Conservation (phyloP, 306 rosid species). For the Sindora glabra region DNA sequence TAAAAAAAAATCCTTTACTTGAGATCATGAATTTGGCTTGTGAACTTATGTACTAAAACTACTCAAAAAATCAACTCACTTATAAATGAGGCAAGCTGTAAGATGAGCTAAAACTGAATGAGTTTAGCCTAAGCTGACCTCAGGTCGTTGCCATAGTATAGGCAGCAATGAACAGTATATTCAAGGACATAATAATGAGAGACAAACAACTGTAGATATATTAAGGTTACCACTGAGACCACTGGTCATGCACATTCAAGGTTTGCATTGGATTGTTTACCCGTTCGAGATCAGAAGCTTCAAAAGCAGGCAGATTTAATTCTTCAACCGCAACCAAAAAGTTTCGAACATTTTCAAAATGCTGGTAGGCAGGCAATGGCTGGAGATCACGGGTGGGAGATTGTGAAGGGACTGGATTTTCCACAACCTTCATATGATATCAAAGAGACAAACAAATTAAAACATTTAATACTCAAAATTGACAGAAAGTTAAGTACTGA, state of each 20-base stretch:
- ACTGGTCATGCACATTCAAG: not conserved
- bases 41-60: too few relatives aligned
- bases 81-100: too few relatives aligned
- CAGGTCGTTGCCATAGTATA: too few relatives aligned
- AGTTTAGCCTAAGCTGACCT: too few relatives aligned
- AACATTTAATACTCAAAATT: not conserved
- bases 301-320: slow-evolving; percentile 78
- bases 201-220: not conserved
- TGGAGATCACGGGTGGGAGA: slow-evolving; percentile 55
- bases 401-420: slow-evolving; percentile 46
- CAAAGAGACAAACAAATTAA: not conserved
- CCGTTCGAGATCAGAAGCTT: slow-evolving; percentile 91
- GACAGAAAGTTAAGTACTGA: not conserved
- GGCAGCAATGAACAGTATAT: too few relatives aligned
- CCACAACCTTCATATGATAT: slow-evolving; percentile 64
- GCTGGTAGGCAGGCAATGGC: slow-evolving; percentile 88
- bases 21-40: too few relatives aligned
- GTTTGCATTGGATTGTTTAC: slow-evolving; percentile 25
- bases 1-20: too few relatives aligned
- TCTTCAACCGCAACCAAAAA: slow-evolving; percentile 66
- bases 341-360: slow-evolving; percentile 87
- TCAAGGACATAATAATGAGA: too few relatives aligned
- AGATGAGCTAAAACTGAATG: too few relatives aligned
- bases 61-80: too few relatives aligned
- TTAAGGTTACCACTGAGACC: not conserved